Conservation (phyloP, 2,329 filamentous ascomycete species). For the Aureobasidium melanogenum region DNA sequence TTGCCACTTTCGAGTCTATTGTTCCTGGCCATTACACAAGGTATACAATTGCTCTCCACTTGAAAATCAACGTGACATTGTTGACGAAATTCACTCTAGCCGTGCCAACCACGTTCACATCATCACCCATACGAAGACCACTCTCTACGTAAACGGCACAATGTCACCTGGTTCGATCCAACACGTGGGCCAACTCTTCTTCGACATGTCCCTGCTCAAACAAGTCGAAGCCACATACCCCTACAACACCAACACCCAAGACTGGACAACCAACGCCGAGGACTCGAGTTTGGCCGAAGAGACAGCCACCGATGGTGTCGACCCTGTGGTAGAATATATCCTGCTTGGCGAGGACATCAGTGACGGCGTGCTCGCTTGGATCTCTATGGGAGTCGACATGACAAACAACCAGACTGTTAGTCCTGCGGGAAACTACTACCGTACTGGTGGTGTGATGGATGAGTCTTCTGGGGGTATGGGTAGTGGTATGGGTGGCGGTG, state of each 20-base stretch:
- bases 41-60: not conserved
- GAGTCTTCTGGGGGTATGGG: no score
- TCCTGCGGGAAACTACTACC: no score
- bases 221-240: slow-evolving; percentile 40
- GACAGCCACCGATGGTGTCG: slow-evolving; percentile 35
- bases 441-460: no score
- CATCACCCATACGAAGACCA: slow-evolving; percentile 28
- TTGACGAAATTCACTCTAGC: no score
- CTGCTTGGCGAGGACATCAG: slow-evolving; percentile 43
- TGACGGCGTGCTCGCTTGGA: slow-evolving; percentile 48
- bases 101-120: slow-evolving; percentile 36
- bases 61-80: no score
- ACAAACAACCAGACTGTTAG: no score
- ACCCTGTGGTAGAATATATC: slow-evolving; percentile 49
- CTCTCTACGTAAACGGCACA: slow-evolving; percentile 41
- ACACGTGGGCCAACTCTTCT: slow-evolving; percentile 56
- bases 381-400: slow-evolving; percentile 24
- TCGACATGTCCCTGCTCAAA: slow-evolving; percentile 49
- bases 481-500: no score
- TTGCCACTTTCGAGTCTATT: slow-evolving; percentile 28
- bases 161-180: slow-evolving; percentile 21
- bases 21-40: slow-evolving; percentile 36
- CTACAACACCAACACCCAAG: slow-evolving; percentile 35
- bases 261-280: slow-evolving; percentile 41
- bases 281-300: slow-evolving; percentile 41